Evolutionary conservation across 768 basidiomycete species (phyloP).

Genomic region (Amanita rubescens): DNA sequence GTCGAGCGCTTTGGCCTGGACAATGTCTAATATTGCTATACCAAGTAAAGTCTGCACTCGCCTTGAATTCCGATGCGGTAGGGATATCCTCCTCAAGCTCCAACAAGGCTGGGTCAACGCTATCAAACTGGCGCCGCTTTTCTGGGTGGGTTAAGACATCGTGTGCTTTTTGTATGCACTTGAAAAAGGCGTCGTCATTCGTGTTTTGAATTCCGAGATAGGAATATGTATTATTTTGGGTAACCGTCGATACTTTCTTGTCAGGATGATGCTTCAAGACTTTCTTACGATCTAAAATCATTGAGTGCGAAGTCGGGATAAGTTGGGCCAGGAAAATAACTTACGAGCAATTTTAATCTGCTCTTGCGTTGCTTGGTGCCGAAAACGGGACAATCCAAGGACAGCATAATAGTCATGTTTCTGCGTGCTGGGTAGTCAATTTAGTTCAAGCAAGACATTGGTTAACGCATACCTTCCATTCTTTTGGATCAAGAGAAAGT

Average conservation of each 20-base stretch:
- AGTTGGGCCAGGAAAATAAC: constrained; percentile 24
- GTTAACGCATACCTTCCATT: constrained; percentile 77
- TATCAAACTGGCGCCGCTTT: constrained; percentile 92
- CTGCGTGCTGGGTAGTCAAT: constrained; percentile 28
- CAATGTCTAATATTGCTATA: background rate
- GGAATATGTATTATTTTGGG: constrained; percentile 17
- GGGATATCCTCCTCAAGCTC: constrained; percentile 77
- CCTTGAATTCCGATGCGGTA: constrained; percentile 52
- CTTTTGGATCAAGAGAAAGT: constrained; percentile 83
- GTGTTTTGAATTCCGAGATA: constrained; percentile 64
- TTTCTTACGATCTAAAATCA: constrained; percentile 84
- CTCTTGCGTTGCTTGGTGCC: constrained; percentile 78
- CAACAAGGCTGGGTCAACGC: constrained; percentile 76
- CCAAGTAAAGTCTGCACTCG: constrained; percentile 8
- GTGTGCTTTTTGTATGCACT: constrained; percentile 98
- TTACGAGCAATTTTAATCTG: constrained; percentile 96
- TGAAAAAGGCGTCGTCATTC: constrained; percentile 99
- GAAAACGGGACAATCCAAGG: constrained; percentile 85
- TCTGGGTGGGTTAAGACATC: constrained; percentile 86
- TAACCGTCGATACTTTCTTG: constrained; percentile 61
- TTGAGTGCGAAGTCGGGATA: background rate
- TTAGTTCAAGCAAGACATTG: background rate
- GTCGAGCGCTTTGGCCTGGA: constrained; percentile 41
- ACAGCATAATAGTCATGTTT: constrained; percentile 99
- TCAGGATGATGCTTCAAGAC: constrained; percentile 99